A percentile compares a stretch with the other conserved stretches of the same genome.
phyloP scores from a whole-genome alignment of 768 basidiomycete genomes.

The Leucocoprinus leucothites region DNA sequence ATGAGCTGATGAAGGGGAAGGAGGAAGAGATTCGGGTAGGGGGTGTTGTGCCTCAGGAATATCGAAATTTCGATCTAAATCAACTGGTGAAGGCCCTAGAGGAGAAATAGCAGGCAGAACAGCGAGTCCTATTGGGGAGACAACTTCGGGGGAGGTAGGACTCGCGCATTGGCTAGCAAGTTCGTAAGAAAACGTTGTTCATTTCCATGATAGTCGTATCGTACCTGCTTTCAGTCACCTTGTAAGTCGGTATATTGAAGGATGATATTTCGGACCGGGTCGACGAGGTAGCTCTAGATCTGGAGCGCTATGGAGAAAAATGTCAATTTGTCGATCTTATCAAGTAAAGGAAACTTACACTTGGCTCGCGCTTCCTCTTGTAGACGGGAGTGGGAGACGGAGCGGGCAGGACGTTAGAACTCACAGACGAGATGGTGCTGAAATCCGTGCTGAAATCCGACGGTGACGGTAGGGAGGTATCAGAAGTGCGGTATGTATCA shows the following conservation, averaged over 20 bases:
- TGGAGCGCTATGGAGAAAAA: not conserved
- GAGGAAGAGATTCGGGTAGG: conserved; percentile 27
- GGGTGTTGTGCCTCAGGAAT: conserved; percentile 27
- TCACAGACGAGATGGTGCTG: conserved; percentile 9
- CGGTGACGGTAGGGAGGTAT: conserved; percentile 6
- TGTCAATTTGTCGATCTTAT: not conserved
- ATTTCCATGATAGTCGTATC: not conserved
- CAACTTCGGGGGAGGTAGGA: conserved; percentile 29
- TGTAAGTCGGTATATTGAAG: conserved; percentile 14
- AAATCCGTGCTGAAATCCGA: conserved; percentile 12
- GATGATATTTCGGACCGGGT: conserved; percentile 11
- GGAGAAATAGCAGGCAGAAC: conserved; percentile 32
- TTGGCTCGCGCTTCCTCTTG: not conserved
- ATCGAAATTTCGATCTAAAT: conserved; percentile 21
- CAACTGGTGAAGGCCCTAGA: conserved; percentile 29
- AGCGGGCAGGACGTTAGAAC: not conserved
- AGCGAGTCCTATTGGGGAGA: conserved; percentile 32
- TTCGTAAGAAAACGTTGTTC: not conserved
- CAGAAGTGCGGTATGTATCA: not conserved
- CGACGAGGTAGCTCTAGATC: conserved; percentile 2
- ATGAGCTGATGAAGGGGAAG: not conserved
- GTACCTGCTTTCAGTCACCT: conserved; percentile 24
- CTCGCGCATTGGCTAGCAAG: conserved; percentile 18
- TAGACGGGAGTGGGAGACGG: not conserved
- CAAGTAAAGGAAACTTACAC: not conserved